Evolutionary conservation across 164 flowering plant species (phyloP).

Genomic region (Magnolia changhungtana): DNA sequence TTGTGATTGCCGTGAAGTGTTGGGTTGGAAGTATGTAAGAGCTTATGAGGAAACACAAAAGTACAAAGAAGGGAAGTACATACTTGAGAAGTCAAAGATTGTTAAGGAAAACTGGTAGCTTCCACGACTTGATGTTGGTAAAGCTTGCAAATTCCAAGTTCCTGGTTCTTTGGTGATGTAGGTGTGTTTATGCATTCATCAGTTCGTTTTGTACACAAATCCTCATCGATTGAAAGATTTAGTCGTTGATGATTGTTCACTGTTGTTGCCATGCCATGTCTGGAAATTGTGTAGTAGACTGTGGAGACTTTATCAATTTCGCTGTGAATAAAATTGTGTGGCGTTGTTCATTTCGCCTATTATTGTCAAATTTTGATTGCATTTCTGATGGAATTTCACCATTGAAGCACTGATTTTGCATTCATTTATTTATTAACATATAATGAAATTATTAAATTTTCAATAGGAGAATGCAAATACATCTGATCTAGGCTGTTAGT

Average conservation of each 20-base stretch:
- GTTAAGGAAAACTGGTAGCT: constrained; percentile 49
- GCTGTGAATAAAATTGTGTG: constrained; percentile 12
- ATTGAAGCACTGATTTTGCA: no score
- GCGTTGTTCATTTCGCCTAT: no score
- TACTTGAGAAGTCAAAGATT: constrained; percentile 53
- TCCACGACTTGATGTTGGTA: not conserved
- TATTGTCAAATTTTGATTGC: no score
- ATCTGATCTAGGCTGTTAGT: no score
- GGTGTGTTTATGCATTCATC: constrained; percentile 14
- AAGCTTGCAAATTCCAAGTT: not conserved
- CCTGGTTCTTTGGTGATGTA: constrained; percentile 8
- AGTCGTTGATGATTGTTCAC: not conserved
- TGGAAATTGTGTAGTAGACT: constrained; percentile 8
- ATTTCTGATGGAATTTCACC: no score
- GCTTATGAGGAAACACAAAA: constrained; percentile 58
- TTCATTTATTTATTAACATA: no score
- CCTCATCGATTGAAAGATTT: constrained; percentile 22
- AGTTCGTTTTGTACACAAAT: constrained; percentile 28
- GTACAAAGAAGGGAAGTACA: constrained; percentile 63
- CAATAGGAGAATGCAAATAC: no score
- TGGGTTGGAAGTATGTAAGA: constrained; percentile 62
- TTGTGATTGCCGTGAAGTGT: constrained; percentile 43
- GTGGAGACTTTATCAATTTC: constrained; percentile 5
- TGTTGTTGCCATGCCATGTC: not conserved
- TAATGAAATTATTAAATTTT: no score